phyloP scores from a whole-genome alignment of 2,329 filamentous ascomycete species.

The Dryadomyces quercus-mongolicae region DNA sequence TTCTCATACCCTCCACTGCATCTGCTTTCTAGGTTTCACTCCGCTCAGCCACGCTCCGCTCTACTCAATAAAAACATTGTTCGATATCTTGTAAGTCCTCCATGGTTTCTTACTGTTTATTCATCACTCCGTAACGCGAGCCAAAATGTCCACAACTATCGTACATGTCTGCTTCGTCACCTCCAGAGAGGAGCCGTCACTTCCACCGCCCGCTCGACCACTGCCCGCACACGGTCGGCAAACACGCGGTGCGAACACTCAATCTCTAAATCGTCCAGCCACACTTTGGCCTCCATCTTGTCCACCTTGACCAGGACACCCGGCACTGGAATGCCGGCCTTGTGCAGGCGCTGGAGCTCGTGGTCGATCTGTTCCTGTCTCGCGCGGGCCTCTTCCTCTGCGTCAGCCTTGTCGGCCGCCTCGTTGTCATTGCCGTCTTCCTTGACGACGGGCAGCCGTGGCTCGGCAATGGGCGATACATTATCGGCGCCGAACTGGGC shows the following conservation, averaged over 20 bases:
- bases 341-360: conserved; percentile 70
- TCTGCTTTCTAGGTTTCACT: no score
- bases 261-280: conserved; percentile 84
- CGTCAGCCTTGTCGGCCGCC: no score
- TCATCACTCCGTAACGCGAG: background rate
- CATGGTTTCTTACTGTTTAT: no score
- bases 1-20: no score
- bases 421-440: conserved; percentile 22
- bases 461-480: conserved; percentile 60
- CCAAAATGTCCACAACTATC: background rate
- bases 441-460: conserved; percentile 38
- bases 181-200: conserved; percentile 66
- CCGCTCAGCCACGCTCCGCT: no score
- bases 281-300: conserved; percentile 75
- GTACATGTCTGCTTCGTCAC: conserved; percentile 15
- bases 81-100: no score
- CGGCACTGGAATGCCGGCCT: conserved; percentile 79
- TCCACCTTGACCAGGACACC: conserved; percentile 81
- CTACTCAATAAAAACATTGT: no score
- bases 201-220: conserved; percentile 83
- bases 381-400: conserved; percentile 22
- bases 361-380: conserved; percentile 34
- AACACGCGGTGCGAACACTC: conserved; percentile 72
- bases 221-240: conserved; percentile 72
- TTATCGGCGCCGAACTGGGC: conserved; percentile 85